Conservation (phyloP, 805 yeast species). For the Naumovozyma dairenensis region DNA sequence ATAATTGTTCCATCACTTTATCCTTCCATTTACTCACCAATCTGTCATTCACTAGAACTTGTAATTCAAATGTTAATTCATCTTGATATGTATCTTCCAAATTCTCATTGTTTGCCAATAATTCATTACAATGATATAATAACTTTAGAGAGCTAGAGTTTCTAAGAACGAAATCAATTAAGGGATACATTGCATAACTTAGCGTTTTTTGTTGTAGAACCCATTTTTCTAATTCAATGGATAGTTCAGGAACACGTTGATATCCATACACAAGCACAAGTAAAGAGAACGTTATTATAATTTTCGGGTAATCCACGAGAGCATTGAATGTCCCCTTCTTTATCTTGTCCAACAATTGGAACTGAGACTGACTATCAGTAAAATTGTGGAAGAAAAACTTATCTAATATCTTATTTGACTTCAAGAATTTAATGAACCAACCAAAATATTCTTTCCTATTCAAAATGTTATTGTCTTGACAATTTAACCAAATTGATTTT, state of each 20-base stretch:
- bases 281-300: background rate
- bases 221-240: conserved; percentile 12
- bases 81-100: conserved; percentile 13
- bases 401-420: background rate
- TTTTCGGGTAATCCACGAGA: no score
- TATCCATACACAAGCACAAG: conserved; percentile 10
- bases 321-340: background rate
- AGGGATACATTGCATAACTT: conserved; percentile 13
- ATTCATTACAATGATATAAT: conserved; percentile 16
- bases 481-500: conserved; percentile 11
- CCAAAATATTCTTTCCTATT: conserved; percentile 9
- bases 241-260: conserved; percentile 5
- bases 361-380: background rate
- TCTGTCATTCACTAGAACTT: conserved; percentile 14
- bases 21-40: conserved; percentile 22
- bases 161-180: conserved; percentile 12
- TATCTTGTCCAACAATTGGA: background rate
- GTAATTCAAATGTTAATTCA: conserved; percentile 14
- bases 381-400: background rate
- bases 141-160: conserved; percentile 9
- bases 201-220: conserved; percentile 6
- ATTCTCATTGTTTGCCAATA: conserved; percentile 7
- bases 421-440: conserved; percentile 14
- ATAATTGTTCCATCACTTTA: conserved; percentile 16
- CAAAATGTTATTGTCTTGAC: conserved; percentile 12